Base-by-base conservation (phyloP, 1,284 basidiomycete genomes). In the Mycosarcoma mackinlayi region DNA sequence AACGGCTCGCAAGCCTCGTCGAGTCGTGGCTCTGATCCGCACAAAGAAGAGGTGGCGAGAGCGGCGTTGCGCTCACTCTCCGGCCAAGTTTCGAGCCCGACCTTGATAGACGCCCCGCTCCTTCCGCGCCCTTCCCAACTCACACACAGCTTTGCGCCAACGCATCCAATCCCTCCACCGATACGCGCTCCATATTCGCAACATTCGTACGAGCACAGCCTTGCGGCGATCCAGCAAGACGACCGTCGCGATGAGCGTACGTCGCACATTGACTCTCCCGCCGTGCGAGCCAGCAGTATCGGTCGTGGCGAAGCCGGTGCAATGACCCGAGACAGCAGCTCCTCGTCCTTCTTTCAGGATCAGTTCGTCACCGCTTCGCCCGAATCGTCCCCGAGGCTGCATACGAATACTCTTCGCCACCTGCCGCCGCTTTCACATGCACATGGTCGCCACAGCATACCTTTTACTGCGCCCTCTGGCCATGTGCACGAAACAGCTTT, bases 11-110 rank as follows among this genome's bases (percentile, higher is more conserved):
- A 49, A 6, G 27, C 56, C 28, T 47, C 33, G n/a, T 34, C 44
- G 25, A 35, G 27, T 0, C 55, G 24, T 6, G 41, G 41, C 21
- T 37, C 68, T 16, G 33, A 51, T 39, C 58, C 62, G 27, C 54
- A 65, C 38, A 71, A 71, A 35, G 62, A 65, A 33, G 62, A 71
- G 39, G 51, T 71, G 11, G 68, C 68, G 1, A 47, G 68, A 21
- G 68, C 68, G 6, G 68, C 62, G n/a, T 51, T 71, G 6, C 62
- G 68, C 3, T 71, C 68, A 0, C 55, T 71, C 5, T 57, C 68
- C 9, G 53, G 18, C 0, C 61, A 56, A 19, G 46, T 30, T 19
- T 7, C 16, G 9, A 35, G 28, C 45, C 41, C 57, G 6, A 49
- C 57, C 11, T 23, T 42, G 9, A 27, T 6, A 30, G 41, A 59